phyloP scores from a whole-genome alignment of 1,284 basidiomycete genomes.

The Phenoliferia sp. region DNA sequence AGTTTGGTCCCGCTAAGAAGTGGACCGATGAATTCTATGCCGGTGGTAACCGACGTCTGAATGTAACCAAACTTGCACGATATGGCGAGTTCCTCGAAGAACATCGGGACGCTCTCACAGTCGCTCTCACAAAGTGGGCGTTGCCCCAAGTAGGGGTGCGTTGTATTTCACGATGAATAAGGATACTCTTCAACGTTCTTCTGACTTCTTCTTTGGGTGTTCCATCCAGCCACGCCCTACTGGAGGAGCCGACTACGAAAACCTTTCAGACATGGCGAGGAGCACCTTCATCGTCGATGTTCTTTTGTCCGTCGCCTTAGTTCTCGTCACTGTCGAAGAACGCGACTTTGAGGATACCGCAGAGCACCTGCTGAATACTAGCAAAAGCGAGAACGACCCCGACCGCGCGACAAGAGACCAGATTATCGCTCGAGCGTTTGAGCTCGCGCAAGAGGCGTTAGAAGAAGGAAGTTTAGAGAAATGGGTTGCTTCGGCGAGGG shows the following conservation, averaged over 20 bases:
- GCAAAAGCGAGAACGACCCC: background rate
- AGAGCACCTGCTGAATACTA: background rate
- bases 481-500: background rate
- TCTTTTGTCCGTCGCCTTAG: background rate
- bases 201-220: background rate
- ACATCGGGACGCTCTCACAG: background rate
- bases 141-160: background rate
- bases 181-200: background rate
- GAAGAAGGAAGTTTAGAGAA: background rate
- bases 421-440: background rate
- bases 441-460: background rate
- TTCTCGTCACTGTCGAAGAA: background rate
- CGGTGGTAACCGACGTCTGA: too few species aligned
- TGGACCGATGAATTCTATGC: background rate
- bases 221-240: background rate
- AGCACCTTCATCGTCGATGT: background rate
- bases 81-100: background rate
- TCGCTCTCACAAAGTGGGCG: background rate
- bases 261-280: background rate
- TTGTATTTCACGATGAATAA: background rate
- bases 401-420: background rate
- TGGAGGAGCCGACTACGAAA: background rate
- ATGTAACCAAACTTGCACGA: background rate
- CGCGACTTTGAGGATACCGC: background rate
- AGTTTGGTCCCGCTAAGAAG: background rate